Percentiles rank a stretch among this genome's conserved stretches.
phyloP scores from a whole-genome alignment of 2,329 filamentous ascomycete species.

The Dothideomycetidae sp. region DNA sequence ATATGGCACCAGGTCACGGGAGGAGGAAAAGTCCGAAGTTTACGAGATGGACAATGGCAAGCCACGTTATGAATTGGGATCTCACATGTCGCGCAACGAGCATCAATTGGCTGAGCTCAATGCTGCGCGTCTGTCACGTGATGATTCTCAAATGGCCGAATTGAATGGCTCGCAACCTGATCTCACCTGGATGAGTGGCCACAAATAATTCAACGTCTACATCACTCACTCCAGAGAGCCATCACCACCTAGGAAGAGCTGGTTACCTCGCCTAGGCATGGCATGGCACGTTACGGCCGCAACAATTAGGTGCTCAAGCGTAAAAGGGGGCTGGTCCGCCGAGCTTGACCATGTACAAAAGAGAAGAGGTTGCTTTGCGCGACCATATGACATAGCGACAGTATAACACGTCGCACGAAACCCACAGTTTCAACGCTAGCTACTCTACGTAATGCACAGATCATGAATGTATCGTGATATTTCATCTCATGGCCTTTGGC shows the following conservation, averaged over 20 bases:
- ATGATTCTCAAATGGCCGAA: conserved; percentile 2
- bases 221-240: no score
- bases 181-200: conserved; percentile 1
- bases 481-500: no score
- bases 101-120: conserved; percentile 4
- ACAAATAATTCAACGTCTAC: no score
- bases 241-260: no score
- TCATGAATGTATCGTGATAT: not conserved
- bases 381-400: not conserved
- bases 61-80: conserved; percentile 11
- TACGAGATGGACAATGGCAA: conserved; percentile 9
- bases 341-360: not conserved
- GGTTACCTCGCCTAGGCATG: not conserved
- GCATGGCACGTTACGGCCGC: not conserved
- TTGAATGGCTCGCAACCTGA: conserved; percentile 7
- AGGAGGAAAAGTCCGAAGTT: conserved; percentile 10
- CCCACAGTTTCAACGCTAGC: not conserved
- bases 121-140: no score
- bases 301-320: no score
- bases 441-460: no score
- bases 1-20: conserved; percentile 11
- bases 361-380: not conserved
- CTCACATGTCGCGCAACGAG: conserved; percentile 2
- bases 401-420: not conserved
- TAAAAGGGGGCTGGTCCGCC: not conserved